These are phyloP conservation scores for Claviceps fusiformis DNA, from an alignment of 2,329 filamentous ascomycete genomes.

Conservation along the genomic window DNA sequence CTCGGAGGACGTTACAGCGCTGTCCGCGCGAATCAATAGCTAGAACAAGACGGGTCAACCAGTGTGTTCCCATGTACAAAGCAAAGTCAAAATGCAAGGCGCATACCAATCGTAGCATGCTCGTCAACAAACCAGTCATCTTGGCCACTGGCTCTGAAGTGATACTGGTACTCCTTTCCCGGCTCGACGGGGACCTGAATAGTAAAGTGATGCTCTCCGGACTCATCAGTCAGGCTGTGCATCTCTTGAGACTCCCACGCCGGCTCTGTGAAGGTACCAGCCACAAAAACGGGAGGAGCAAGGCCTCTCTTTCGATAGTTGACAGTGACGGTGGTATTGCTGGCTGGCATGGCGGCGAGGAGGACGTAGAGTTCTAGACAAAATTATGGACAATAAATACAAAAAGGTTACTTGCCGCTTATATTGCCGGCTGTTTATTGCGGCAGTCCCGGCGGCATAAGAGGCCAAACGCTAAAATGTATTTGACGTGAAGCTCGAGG, in stretches of 20 bases:
- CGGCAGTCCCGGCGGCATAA: too few species aligned
- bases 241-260: slow-evolving; percentile 57
- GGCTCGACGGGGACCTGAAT: slow-evolving; percentile 40
- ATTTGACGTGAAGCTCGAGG: too few species aligned
- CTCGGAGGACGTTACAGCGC: slow-evolving; percentile 9
- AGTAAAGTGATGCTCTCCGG: slow-evolving; percentile 44
- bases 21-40: slow-evolving; percentile 5
- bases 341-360: slow-evolving; percentile 8
- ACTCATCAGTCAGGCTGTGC: slow-evolving; percentile 34
- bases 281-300: slow-evolving; percentile 55
- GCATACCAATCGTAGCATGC: slow-evolving; percentile 40
- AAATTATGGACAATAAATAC: neutral
- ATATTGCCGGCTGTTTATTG: neutral
- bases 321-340: slow-evolving; percentile 36
- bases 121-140: slow-evolving; percentile 62
- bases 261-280: slow-evolving; percentile 53
- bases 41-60: neutral
- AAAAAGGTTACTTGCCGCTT: neutral
- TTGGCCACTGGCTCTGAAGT: slow-evolving; percentile 53
- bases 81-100: too few species aligned
- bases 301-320: slow-evolving; percentile 46
- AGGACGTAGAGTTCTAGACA: neutral
- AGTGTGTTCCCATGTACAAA: neutral
- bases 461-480: neutral
- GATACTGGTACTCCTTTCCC: slow-evolving; percentile 56